Percentiles rank a stretch among this genome's conserved stretches.
phyloP scores from a whole-genome alignment of 2,329 filamentous ascomycete species.

The Penicillium oxalicum region DNA sequence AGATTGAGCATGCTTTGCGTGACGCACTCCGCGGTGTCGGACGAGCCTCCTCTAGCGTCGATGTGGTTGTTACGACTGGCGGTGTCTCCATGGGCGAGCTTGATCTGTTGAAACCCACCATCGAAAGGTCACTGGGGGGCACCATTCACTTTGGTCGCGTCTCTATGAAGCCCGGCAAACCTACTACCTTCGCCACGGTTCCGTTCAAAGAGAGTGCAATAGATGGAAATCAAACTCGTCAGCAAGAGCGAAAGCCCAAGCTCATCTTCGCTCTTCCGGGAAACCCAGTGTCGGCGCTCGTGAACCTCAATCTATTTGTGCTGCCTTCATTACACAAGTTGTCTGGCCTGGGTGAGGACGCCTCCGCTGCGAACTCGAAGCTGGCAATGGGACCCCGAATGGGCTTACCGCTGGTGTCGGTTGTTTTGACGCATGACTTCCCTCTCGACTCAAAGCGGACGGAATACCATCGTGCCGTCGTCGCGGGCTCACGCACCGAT shows the following conservation, averaged over 20 bases:
- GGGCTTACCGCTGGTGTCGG: constrained; percentile 67
- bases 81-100: constrained; percentile 98
- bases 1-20: constrained; percentile 71
- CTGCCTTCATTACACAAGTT: constrained; percentile 76
- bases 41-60: constrained; percentile 48
- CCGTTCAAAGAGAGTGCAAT: constrained; percentile 49
- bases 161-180: constrained; percentile 96
- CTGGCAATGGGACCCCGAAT: constrained; percentile 48
- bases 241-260: constrained; percentile 56
- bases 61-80: constrained; percentile 84
- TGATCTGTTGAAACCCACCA: constrained; percentile 91
- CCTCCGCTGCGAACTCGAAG: constrained; percentile 11
- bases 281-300: constrained; percentile 87
- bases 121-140: constrained; percentile 82
- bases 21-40: constrained; percentile 57
- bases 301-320: constrained; percentile 92
- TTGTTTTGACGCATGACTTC: constrained; percentile 66
- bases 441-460: constrained; percentile 66
- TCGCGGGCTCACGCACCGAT: constrained; percentile 56
- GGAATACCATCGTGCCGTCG: constrained; percentile 84
- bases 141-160: constrained; percentile 96
- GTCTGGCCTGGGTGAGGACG: constrained; percentile 52
- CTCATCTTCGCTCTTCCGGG: constrained; percentile 86
- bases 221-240: constrained; percentile 30
- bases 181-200: constrained; percentile 91